Evolutionary conservation across 2,329 filamentous ascomycete genomes (phyloP).

Genomic region (Elsinoe arachidis): DNA sequence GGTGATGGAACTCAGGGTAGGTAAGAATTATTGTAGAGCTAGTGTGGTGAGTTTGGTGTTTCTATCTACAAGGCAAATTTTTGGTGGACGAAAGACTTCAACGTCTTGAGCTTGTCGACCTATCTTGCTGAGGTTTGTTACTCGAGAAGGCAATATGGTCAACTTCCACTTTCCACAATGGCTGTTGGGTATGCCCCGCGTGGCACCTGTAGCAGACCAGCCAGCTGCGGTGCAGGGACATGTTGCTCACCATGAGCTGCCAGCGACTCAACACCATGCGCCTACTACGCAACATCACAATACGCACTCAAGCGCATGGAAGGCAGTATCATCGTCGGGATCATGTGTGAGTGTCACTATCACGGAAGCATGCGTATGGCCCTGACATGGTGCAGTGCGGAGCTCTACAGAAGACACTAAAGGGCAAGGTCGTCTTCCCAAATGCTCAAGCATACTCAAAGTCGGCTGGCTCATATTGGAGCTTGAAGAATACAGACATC

Average conservation of each 20-base stretch:
- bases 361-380: neutral
- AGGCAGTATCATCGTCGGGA: constrained; percentile 8
- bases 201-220: constrained; percentile 6
- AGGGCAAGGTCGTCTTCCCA: constrained; percentile 12
- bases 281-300: neutral
- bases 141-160: neutral
- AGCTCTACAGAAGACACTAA: constrained; percentile 9
- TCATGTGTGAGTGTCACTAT: constrained; percentile 4
- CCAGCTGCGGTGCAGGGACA: constrained; percentile 3
- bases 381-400: constrained; percentile 5
- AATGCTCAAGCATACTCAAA: constrained; percentile 8
- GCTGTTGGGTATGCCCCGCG: constrained; percentile 1
- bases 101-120: neutral
- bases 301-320: constrained; percentile 8
- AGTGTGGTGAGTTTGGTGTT: neutral
- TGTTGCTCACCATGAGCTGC: constrained; percentile 3
- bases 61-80: neutral
- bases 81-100: neutral
- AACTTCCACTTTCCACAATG: constrained; percentile 11
- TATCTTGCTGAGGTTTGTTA: neutral
- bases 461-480: constrained; percentile 13
- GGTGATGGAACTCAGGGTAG: neutral
- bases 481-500: constrained; percentile 15
- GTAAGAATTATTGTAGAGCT: neutral
- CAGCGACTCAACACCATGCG: neutral